A percentile compares a stretch with the other conserved stretches of the same genome.
These are phyloP conservation scores for Xylaria sp. DNA, from an alignment of 2,329 filamentous ascomycete genomes.

Conservation along the genomic window DNA sequence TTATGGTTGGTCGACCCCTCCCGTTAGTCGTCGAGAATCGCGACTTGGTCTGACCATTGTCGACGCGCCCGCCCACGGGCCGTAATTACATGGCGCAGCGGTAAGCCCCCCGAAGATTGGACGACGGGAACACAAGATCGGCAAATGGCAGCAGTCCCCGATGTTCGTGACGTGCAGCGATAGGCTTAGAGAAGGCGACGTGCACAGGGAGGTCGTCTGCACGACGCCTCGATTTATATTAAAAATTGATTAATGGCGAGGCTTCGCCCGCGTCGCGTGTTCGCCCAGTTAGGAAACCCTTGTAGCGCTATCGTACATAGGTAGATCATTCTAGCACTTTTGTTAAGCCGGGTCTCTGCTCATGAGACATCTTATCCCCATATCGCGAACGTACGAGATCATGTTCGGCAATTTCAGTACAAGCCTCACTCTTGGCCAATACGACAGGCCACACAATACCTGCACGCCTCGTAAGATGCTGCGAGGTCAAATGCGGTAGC, in stretches of 20 bases:
- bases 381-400: background rate
- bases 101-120: conserved; percentile 33
- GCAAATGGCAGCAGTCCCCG: conserved; percentile 39
- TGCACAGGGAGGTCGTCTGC: conserved; percentile 38
- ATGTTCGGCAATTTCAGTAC: background rate
- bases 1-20: background rate
- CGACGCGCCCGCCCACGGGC: conserved; percentile 22
- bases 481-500: background rate
- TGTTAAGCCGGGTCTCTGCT: conserved; percentile 7
- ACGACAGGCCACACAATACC: background rate
- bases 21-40: conserved; percentile 5
- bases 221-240: conserved; percentile 36
- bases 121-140: conserved; percentile 38
- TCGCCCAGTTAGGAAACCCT: conserved; percentile 17
- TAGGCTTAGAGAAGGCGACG: conserved; percentile 43
- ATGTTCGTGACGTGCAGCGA: conserved; percentile 41
- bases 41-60: conserved; percentile 8
- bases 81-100: conserved; percentile 26
- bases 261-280: conserved; percentile 17
- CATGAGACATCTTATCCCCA: conserved; percentile 6
- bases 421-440: background rate
- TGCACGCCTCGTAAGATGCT: no score
- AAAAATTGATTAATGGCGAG: conserved; percentile 22
- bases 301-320: background rate
- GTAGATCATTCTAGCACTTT: background rate